Evolutionary conservation across 352 stramenopile genomes (phyloP).

Genomic region (Paralagenidium karlingii): DNA sequence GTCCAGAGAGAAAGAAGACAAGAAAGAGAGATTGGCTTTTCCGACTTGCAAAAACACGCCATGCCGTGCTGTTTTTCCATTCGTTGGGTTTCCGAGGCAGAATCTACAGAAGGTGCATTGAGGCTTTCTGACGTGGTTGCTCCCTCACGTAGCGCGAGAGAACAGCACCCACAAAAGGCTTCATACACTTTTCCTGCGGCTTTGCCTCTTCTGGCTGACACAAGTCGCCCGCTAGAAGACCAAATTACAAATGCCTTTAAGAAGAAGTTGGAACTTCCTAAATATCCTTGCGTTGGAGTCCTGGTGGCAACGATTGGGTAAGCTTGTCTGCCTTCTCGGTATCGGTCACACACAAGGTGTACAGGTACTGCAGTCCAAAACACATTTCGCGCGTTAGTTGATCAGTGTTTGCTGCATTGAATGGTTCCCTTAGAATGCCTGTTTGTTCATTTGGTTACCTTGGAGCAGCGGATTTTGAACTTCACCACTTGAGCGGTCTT

Average conservation of each 20-base stretch:
- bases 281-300: constrained; percentile 88
- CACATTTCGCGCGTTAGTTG: not conserved
- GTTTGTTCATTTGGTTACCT: constrained; percentile 22
- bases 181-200: too few relatives aligned
- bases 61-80: too few relatives aligned
- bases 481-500: constrained; percentile 96
- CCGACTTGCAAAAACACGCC: too few relatives aligned
- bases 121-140: too few relatives aligned
- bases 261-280: constrained; percentile 17
- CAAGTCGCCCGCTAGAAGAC: too few relatives aligned
- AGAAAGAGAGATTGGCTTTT: too few relatives aligned
- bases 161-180: too few relatives aligned
- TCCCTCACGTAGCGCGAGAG: too few relatives aligned
- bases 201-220: too few relatives aligned
- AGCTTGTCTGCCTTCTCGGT: constrained; percentile 99
- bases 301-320: constrained; percentile 96
- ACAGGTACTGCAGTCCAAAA: constrained; percentile 80
- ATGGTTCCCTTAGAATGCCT: not conserved
- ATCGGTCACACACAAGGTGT: constrained; percentile 97
- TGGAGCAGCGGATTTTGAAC: constrained; percentile 99
- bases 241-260: not conserved
- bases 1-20: too few relatives aligned
- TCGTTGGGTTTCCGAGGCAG: too few relatives aligned
- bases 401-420: not conserved
- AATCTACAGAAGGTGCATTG: too few relatives aligned